Conservation (phyloP, 305 asterid species). For the Fraxinus xanthoxyloides region DNA sequence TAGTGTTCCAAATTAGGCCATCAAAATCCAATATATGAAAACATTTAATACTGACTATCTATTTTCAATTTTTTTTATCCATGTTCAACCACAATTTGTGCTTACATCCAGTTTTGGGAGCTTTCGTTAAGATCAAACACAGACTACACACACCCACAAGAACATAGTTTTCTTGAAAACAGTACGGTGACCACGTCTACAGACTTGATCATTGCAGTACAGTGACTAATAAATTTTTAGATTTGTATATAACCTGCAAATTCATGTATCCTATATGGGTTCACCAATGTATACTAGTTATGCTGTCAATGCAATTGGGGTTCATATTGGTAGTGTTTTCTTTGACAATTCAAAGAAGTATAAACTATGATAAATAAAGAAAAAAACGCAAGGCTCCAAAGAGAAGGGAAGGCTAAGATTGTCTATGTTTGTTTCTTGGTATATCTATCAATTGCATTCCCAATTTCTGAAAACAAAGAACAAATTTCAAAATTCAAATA, state of each 20-base stretch:
- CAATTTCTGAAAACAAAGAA: neutral
- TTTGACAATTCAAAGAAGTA: neutral
- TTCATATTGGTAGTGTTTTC: neutral
- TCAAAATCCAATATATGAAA: neutral
- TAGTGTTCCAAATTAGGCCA: neutral
- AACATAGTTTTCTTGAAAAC: neutral
- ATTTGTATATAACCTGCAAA: neutral
- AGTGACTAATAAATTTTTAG: neutral
- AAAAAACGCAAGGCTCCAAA: neutral
- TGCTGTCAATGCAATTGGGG: neutral
- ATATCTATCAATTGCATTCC: neutral
- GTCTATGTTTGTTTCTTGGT: neutral
- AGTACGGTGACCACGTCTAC: neutral
- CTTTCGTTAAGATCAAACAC: neutral
- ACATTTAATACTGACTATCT: neutral
- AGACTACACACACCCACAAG: neutral
- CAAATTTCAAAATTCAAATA: neutral
- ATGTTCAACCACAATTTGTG: neutral
- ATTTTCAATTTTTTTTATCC: neutral
- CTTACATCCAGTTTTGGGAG: neutral
- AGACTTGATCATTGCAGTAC: neutral
- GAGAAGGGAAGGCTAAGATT: neutral
- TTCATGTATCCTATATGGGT: neutral
- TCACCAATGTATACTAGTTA: neutral
- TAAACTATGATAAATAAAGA: neutral